Conservation (phyloP, 805 yeast genomes). For the Myxozyma vanderwaltii region DNA sequence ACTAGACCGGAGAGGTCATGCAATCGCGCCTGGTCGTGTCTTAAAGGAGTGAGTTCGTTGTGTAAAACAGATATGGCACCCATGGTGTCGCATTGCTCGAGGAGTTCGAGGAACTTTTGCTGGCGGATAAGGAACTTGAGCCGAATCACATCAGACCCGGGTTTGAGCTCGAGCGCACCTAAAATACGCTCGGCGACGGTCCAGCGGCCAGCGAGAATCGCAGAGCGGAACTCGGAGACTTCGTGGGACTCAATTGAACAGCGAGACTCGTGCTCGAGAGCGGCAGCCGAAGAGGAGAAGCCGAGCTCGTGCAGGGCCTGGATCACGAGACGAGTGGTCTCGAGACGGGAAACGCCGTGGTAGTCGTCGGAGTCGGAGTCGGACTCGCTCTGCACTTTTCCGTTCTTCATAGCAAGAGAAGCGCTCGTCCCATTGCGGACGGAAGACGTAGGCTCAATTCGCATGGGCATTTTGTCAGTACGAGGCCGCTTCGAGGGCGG, state of each 20-base stretch:
- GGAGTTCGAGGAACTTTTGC: conserved; percentile 49
- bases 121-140: conserved; percentile 46
- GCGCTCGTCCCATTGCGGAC: background rate
- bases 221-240: conserved; percentile 47
- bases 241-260: conserved; percentile 46
- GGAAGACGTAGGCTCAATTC: conserved; percentile 17
- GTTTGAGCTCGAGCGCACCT: conserved; percentile 36
- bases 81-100: conserved; percentile 41
- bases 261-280: conserved; percentile 47
- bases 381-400: background rate
- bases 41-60: conserved; percentile 43
- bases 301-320: conserved; percentile 57
- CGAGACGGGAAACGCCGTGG: conserved; percentile 40
- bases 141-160: conserved; percentile 34
- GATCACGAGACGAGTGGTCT: conserved; percentile 53
- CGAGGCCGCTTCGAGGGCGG: conserved; percentile 25
- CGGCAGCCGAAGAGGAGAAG: conserved; percentile 46
- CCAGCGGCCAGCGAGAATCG: conserved; percentile 50
- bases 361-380: conserved; percentile 22
- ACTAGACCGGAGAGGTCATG: conserved; percentile 39
- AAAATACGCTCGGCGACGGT: conserved; percentile 44
- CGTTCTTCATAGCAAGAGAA: background rate
- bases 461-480: conserved; percentile 27
- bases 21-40: conserved; percentile 37
- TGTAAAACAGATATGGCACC: conserved; percentile 48